Base-by-base conservation (phyloP, 495 filamentous ascomycete genomes). In the Penicillium desertorum region DNA sequence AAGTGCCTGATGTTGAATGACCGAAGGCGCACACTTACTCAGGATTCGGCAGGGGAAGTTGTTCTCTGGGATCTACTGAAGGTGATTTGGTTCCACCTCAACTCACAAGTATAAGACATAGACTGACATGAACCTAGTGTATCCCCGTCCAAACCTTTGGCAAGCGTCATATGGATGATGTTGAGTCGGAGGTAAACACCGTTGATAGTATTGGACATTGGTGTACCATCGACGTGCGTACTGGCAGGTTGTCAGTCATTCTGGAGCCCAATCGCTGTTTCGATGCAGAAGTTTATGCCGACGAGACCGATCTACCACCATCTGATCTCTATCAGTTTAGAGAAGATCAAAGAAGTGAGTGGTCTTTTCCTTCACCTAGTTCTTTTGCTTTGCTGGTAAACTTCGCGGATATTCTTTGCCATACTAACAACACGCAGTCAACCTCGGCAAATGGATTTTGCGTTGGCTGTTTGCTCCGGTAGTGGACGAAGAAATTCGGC, bases 31-130 rank as follows among this genome's bases (percentile, higher is more conserved):
- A 91, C 93, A 17, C 75, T 98, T 57, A 98, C 94, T 1, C 73
- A 96, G 61, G 94, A 98, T 71, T 97, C 93, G 9, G 91, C 92
- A 14, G 95, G 94, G 17, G 94, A 98, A 68, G 92, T 98, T n/a
- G 76, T 95, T 42, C 72, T 98, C 62, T 98, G 94, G 94, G 95
- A 98, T 78, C 73, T 98, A 27, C 76, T 98, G 25, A 83, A 86
- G 77, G 90, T 92, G 76, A 57, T 65, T 61, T 16, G 8, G 11
- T 37, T 14, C 43, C 45, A 27, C 54, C 48, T 22, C 19, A 50
- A 6, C n/a, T 29, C 17, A 10, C 12, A 19, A 50, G 45, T 30
- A 25, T 29, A 45, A 47, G 20, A 20, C 23, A 14, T 43, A 7
- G 27, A 57, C 54, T 66, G 29, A 67, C 59, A 53, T 59, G 19